phyloP scores from a whole-genome alignment of 2,329 filamentous ascomycete genomes.

The Sporothrix globosa region DNA sequence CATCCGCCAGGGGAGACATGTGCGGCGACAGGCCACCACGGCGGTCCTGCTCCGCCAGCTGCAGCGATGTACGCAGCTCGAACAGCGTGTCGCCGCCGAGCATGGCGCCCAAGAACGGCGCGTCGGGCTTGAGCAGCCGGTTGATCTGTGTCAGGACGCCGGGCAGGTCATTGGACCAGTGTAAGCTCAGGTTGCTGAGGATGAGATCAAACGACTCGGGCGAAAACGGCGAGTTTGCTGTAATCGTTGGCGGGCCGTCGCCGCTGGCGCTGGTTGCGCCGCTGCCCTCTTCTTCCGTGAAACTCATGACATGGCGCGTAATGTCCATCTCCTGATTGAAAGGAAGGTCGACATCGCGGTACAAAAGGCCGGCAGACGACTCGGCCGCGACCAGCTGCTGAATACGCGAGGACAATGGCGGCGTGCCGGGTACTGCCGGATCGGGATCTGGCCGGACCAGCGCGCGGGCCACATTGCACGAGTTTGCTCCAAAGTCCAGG shows the following conservation, averaged over 20 bases:
- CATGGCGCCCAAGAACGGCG: slow-evolving; percentile 94
- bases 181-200: slow-evolving; percentile 83
- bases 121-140: slow-evolving; percentile 82
- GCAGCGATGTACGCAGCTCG: slow-evolving; percentile 88
- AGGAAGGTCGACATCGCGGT: slow-evolving; percentile 73
- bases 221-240: slow-evolving; percentile 50
- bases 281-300: slow-evolving; percentile 56
- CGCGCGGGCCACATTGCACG: slow-evolving; percentile 88
- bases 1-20: slow-evolving; percentile 88
- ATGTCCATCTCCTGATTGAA: slow-evolving; percentile 77
- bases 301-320: slow-evolving; percentile 71
- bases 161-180: slow-evolving; percentile 98
- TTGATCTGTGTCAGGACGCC: slow-evolving; percentile 84
- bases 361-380: slow-evolving; percentile 74
- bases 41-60: slow-evolving; percentile 88
- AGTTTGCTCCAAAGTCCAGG: slow-evolving; percentile 92
- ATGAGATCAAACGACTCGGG: slow-evolving; percentile 84
- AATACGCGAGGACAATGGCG: slow-evolving; percentile 72
- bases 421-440: slow-evolving; percentile 58
- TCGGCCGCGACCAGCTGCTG: slow-evolving; percentile 78
- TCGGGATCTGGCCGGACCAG: slow-evolving; percentile 72
- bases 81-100: slow-evolving; percentile 92
- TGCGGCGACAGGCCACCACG: slow-evolving; percentile 90
- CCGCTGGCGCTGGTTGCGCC: neutral
- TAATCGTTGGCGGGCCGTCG: neutral